A percentile compares a stretch with the other conserved stretches of the same genome.
Evolutionary conservation across 768 basidiomycete species (phyloP).

Genomic region (Suillus weaverae): DNA sequence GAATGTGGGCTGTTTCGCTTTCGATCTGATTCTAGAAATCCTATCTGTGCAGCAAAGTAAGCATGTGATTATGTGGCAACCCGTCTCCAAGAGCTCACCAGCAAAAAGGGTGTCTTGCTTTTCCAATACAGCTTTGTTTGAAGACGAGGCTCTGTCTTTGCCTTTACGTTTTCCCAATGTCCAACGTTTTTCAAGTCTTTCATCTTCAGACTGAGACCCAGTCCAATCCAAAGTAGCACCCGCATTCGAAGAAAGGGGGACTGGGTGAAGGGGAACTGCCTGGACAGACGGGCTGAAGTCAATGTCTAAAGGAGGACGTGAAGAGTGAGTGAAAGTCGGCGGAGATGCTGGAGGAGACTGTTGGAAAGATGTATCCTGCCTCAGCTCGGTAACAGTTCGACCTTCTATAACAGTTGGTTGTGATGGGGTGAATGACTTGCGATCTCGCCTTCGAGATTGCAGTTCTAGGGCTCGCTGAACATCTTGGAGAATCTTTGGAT

Average conservation of each 20-base stretch:
- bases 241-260: conserved; percentile 68
- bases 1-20: conserved; percentile 51
- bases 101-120: conserved; percentile 59
- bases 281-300: conserved; percentile 72
- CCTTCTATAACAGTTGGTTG: conserved; percentile 20
- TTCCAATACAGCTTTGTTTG: conserved; percentile 47
- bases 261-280: conserved; percentile 51
- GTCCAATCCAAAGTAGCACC: conserved; percentile 77
- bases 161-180: conserved; percentile 58
- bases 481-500: conserved; percentile 79
- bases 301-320: conserved; percentile 43
- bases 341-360: conserved; percentile 13
- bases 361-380: conserved; percentile 30
- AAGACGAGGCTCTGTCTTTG: conserved; percentile 46
- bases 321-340: conserved; percentile 8
- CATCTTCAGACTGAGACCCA: conserved; percentile 53
- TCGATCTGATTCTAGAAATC: conserved; percentile 51
- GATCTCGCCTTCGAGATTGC: conserved; percentile 74
- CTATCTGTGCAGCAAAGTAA: conserved; percentile 44
- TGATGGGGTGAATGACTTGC: conserved; percentile 32
- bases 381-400: conserved; percentile 28
- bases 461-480: conserved; percentile 73
- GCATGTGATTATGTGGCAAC: neutral
- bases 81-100: conserved; percentile 40
- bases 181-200: conserved; percentile 63